Evolutionary conservation across 106 monocot genomes (phyloP).

Genomic region (Dioscorea zingiberensis): DNA sequence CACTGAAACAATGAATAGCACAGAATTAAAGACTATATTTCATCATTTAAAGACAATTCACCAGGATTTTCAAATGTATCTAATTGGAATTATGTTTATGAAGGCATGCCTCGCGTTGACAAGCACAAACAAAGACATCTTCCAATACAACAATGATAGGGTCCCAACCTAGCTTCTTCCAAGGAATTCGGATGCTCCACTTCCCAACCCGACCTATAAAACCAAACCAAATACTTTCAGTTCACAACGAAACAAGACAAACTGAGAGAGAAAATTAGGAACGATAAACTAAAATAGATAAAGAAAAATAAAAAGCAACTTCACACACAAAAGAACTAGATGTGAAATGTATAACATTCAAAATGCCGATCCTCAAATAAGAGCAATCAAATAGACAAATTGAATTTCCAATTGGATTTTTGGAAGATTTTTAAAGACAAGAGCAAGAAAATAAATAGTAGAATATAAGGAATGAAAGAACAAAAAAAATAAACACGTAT

Average conservation of each 20-base stretch:
- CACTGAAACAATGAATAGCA: slow-evolving; percentile 35
- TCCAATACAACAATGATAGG: slow-evolving; percentile 80
- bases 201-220: slow-evolving; percentile 73
- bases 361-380: too few species aligned
- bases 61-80: not conserved
- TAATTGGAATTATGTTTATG: not conserved
- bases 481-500: too few species aligned
- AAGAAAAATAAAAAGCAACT: not conserved
- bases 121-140: slow-evolving; percentile 78
- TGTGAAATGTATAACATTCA: not conserved
- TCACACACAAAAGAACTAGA: too few species aligned
- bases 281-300: not conserved
- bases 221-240: not conserved
- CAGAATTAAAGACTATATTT: not conserved
- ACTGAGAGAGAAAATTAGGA: not conserved
- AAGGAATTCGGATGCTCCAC: slow-evolving; percentile 92
- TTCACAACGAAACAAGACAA: not conserved
- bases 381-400: too few species aligned
- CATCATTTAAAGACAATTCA: not conserved
- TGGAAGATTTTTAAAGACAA: too few species aligned
- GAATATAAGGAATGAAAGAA: too few species aligned
- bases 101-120: slow-evolving; percentile 62
- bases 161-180: slow-evolving; percentile 98
- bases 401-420: too few species aligned
- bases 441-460: too few species aligned